phyloP scores from a whole-genome alignment of 1,139 yeast genomes.

The Fermentozyma sake region DNA sequence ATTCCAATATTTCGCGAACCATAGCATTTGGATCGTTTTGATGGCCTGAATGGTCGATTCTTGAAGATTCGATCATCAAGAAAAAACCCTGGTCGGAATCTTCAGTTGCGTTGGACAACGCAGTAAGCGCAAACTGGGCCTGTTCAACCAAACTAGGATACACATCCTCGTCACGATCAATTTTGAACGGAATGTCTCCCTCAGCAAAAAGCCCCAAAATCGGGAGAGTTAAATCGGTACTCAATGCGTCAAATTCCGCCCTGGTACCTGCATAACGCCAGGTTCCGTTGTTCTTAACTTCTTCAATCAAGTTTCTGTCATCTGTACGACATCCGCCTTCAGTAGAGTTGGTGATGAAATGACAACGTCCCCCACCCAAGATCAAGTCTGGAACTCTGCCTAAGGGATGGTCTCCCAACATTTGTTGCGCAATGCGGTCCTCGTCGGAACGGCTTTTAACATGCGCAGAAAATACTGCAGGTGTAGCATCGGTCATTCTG shows the following conservation, averaged over 20 bases:
- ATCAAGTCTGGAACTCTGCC: conserved; percentile 77
- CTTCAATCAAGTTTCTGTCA: conserved; percentile 55
- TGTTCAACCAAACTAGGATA: conserved; percentile 77
- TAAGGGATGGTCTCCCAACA: conserved; percentile 70
- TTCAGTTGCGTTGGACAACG: conserved; percentile 59
- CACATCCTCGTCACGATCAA: conserved; percentile 56
- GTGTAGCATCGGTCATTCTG: conserved; percentile 79
- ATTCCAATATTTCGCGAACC: conserved; percentile 71
- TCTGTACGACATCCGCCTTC: conserved; percentile 67
- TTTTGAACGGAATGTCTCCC: conserved; percentile 72
- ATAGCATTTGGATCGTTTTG: conserved; percentile 87
- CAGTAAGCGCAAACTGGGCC: conserved; percentile 62
- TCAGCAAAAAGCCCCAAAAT: conserved; percentile 67
- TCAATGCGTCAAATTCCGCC: conserved; percentile 51
- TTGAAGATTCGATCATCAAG: conserved; percentile 76
- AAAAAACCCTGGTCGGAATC: conserved; percentile 77
- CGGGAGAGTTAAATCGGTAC: conserved; percentile 63
- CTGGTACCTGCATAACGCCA: conserved; percentile 67
- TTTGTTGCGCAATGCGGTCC: conserved; percentile 81
- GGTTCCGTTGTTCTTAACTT: conserved; percentile 49
- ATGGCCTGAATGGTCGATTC: conserved; percentile 93
- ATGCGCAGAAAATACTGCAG: conserved; percentile 82
- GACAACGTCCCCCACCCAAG: conserved; percentile 87
- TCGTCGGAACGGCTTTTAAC: conserved; percentile 69
- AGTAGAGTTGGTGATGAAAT: conserved; percentile 46